phyloP scores from a whole-genome alignment of 2,329 filamentous ascomycete genomes.

The Acarospora socialis region DNA sequence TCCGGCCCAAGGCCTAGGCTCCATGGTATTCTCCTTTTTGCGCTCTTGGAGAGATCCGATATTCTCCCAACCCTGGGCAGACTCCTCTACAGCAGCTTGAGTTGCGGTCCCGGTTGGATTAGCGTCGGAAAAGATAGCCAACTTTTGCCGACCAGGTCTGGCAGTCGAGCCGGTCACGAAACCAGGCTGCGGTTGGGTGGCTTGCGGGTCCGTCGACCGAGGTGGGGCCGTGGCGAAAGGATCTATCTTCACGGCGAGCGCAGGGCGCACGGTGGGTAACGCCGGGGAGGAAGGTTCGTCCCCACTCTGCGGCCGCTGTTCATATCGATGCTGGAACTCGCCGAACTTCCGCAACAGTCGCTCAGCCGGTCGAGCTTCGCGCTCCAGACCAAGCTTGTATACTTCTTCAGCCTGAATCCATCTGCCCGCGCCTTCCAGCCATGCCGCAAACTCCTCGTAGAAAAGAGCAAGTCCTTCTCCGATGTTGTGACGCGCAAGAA shows the following conservation, averaged over 20 bases:
- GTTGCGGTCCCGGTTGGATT: conserved; percentile 44
- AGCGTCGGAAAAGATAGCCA: conserved; percentile 79
- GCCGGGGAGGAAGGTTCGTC: conserved; percentile 71
- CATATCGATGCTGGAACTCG: conserved; percentile 72
- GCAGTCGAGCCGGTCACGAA: conserved; percentile 35
- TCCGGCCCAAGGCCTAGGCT: conserved; percentile 79
- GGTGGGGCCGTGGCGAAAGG: conserved; percentile 52
- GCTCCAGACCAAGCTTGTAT: conserved; percentile 77
- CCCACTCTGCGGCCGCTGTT: conserved; percentile 47
- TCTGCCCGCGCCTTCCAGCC: conserved; percentile 70
- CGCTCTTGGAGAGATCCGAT: conserved; percentile 77
- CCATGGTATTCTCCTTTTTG: conserved; percentile 84
- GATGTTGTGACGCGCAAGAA: conserved; percentile 74
- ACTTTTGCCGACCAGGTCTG: conserved; percentile 62
- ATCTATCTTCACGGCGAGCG: conserved; percentile 71
- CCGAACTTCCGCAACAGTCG: conserved; percentile 76
- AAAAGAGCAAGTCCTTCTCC: conserved; percentile 79
- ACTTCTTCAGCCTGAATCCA: conserved; percentile 92
- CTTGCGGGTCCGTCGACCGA: conserved; percentile 50
- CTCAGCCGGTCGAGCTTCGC: conserved; percentile 68
- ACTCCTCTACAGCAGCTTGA: conserved; percentile 37
- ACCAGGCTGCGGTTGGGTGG: conserved; percentile 37
- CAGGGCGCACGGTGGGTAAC: conserved; percentile 66
- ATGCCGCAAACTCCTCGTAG: conserved; percentile 92
- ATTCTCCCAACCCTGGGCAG: conserved; percentile 71